These are phyloP conservation scores for Diaporthe helianthi DNA, from an alignment of 2,329 filamentous ascomycete genomes.

Conservation along the genomic window DNA sequence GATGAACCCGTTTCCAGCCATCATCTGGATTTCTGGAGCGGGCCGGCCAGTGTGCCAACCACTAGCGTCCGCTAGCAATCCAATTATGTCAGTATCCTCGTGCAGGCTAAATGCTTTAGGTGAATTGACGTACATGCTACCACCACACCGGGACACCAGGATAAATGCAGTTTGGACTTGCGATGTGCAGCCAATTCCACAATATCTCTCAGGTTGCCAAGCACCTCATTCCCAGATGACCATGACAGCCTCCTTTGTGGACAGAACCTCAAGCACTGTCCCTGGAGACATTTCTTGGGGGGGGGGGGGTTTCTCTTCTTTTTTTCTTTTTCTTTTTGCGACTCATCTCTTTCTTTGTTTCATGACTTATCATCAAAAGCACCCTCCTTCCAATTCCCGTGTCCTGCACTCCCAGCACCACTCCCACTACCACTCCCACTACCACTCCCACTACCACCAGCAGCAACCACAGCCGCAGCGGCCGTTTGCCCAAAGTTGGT, in stretches of 20 bases:
- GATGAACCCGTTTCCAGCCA: not conserved
- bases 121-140: not conserved
- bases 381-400: conserved; percentile 64
- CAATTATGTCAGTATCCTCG: not conserved
- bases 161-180: not conserved
- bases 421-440: conserved; percentile 44
- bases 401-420: conserved; percentile 41
- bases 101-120: not conserved
- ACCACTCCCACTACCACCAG: conserved; percentile 44
- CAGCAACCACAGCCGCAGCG: conserved; percentile 53
- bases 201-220: not conserved
- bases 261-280: not conserved
- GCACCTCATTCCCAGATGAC: not conserved
- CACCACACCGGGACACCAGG: not conserved
- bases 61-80: not conserved
- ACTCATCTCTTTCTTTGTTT: not conserved
- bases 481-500: conserved; percentile 60
- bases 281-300: not conserved
- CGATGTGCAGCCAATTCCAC: not conserved
- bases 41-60: not conserved
- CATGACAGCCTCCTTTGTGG: not conserved
- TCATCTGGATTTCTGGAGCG: not conserved
- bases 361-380: conserved; percentile 52
- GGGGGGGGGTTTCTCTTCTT: no score
- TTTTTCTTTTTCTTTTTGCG: not conserved